Conservation (phyloP, 345 rosid genomes). For the Eucalyptus sideroxylon region DNA sequence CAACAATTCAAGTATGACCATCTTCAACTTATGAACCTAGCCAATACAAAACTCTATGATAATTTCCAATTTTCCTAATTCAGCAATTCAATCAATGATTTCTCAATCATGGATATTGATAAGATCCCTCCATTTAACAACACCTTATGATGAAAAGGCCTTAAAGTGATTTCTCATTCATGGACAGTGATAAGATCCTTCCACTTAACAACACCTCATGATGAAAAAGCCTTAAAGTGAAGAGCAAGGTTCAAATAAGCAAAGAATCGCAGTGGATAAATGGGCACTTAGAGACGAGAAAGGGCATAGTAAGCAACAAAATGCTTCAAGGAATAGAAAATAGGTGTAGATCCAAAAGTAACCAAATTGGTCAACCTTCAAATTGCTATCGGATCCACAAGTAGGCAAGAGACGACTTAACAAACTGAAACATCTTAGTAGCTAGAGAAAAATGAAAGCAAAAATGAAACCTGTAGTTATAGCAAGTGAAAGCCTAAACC, state of each 20-base stretch:
- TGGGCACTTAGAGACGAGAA: background rate
- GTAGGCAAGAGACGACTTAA: background rate
- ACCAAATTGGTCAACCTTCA: background rate
- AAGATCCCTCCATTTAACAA: background rate
- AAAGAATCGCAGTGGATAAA: background rate
- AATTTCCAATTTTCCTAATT: background rate
- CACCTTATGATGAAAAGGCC: background rate
- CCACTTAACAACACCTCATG: background rate
- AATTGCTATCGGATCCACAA: background rate
- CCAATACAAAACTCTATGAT: background rate
- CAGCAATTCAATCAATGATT: background rate
- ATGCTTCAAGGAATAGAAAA: background rate
- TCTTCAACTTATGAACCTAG: background rate
- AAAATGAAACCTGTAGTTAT: rapidly evolving
- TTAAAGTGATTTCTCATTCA: background rate
- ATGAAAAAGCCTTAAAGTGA: background rate
- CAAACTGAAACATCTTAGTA: background rate
- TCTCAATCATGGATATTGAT: background rate
- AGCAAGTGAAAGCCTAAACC: background rate
- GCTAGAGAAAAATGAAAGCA: background rate
- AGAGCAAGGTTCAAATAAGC: background rate
- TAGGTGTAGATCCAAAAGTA: background rate
- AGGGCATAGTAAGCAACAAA: background rate
- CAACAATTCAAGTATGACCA: background rate
- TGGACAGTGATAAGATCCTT: background rate